Base-by-base conservation (phyloP, 768 basidiomycete species). In the Agaricus bisporus region DNA sequence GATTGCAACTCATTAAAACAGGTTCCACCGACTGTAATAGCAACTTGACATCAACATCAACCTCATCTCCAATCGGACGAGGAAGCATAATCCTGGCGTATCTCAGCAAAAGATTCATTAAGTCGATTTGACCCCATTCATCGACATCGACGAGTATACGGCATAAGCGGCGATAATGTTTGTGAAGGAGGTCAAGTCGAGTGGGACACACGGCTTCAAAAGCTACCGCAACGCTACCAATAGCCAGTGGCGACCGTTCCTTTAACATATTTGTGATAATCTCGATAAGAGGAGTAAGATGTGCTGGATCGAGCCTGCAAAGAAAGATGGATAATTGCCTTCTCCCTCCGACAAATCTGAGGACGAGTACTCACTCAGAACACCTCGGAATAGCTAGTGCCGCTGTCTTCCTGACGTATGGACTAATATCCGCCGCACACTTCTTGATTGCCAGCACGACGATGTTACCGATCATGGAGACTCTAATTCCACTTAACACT, bases 321-420 rank as follows among this genome's bases (percentile, higher is more conserved):
- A 29, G 15, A 20, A 22, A 57, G 18, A 32, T 44, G 6, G 49
- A 26, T 50, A 32, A 8, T 32, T 32, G 18, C 17, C 41, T 14
- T 9, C 25, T 20, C 22, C 22, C 42, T 18, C 29, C 18, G 17
- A 17, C 8, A 5, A 41, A 10, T 14, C 49, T n/a, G 25, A 41
- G 4, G 28, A 38, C 41, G 25, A 37, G 42, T 28, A 59, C 66
- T 59, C 50, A 70, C 93, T 83, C 82, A 68, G 84, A 87, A 60
- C 83, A 86, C 68, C 92, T 93, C 0, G 89, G 84, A 51, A 98
- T 81, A 5, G 95, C 95, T 14, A 95, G 73, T 1, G 94, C 93
- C 0, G 93, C 92, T 1, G 87, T 85, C 70, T 97, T 95, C 36
- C 97, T 79, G 2, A 99, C 95, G 68, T 95, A 98, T 7, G 95